Evolutionary conservation across 163 green algal genomes (phyloP), one percentile per base, ranked within the genome.

Genomic region (Scenedesmus sp.): DNA sequence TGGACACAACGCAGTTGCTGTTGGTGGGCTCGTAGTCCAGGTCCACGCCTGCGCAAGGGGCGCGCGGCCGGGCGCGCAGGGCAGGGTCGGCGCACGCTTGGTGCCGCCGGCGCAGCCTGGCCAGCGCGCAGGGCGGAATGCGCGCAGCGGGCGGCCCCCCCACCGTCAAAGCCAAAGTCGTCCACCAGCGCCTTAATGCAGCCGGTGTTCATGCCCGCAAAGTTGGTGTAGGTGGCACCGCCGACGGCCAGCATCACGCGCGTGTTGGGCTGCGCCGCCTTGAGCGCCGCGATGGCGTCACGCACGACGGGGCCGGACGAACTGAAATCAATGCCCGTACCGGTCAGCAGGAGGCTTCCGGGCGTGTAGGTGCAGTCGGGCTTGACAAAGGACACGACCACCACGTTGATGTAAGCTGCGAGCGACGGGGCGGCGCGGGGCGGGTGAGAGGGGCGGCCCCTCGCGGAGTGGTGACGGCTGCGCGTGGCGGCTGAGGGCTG

Each of bases 121-220:
- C 39, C 7, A 6, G 39, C 39, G 39, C 18, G 51, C 51, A n/a
- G n/a, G n/a, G n/a, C n/a, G 47, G 14, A 14, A 56, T 17, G 14
- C 17, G 14, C 53, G 6, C 29, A 22, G 6, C 10, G 10, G 15
- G 36, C 34, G n/a, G n/a, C 24, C 20, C 24, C 20, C 69, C 33
- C 69, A 31, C 74, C 74, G 36, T 81, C 62, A 50, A 81, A 58
- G 24, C 62, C 60, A 47, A 81, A 58, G 22, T 81, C 74, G 2
- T 75, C 62, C 15, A 81, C 63, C 20, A 81, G 42, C 48, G 67
- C 74, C 29, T 70, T 70, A 36, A 81, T 75, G 51, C 74, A 81
- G 7, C 45, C 26, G 22, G 50, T 57, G 50, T 81, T 81, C 18
- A 71, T 50, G 3, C 28, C 28, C 22, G 42, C 72, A 54, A 71